These are phyloP conservation scores for Halenospora varia DNA, from an alignment of 495 filamentous ascomycete genomes.

Conservation along the genomic window DNA sequence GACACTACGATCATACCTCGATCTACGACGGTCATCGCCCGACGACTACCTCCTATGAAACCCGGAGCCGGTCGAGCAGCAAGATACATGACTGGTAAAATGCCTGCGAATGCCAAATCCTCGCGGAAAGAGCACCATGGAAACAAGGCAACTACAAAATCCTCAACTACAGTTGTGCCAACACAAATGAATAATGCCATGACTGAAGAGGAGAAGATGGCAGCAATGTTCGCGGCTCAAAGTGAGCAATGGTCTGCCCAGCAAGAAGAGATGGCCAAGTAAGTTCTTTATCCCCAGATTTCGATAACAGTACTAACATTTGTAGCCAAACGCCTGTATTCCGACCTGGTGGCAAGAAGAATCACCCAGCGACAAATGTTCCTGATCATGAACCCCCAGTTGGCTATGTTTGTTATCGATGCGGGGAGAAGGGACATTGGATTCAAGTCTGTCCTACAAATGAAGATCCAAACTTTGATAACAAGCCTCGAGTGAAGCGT, in stretches of 20 bases:
- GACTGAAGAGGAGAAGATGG: slow-evolving; percentile 88
- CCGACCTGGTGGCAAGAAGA: slow-evolving; percentile 50
- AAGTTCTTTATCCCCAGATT: slow-evolving; percentile 36
- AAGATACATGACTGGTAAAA: slow-evolving; percentile 94
- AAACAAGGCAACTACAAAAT: slow-evolving; percentile 29
- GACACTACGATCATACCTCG: slow-evolving; percentile 93
- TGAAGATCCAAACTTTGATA: slow-evolving; percentile 92
- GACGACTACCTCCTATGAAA: slow-evolving; percentile 76
- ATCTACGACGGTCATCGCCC: slow-evolving; percentile 88
- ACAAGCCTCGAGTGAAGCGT: slow-evolving; percentile 83
- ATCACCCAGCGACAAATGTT: slow-evolving; percentile 64
- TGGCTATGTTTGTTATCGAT: slow-evolving; percentile 97
- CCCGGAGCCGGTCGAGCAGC: slow-evolving; percentile 78
- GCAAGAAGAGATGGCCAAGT: slow-evolving; percentile 91
- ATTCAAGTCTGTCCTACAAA: slow-evolving; percentile 97
- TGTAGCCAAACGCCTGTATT: slow-evolving; percentile 48
- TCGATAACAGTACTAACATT: slow-evolving; percentile 33
- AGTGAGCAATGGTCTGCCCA: slow-evolving; percentile 83
- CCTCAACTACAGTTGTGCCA: slow-evolving; percentile 48
- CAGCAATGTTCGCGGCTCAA: slow-evolving; percentile 80
- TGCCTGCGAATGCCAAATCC: slow-evolving; percentile 82
- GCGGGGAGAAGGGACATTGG: slow-evolving; percentile 97
- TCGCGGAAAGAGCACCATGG: slow-evolving; percentile 59
- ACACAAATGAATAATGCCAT: slow-evolving; percentile 64
- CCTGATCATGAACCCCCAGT: slow-evolving; percentile 88